Conservation (phyloP, 345 rosid genomes). For the Alliaria petiolata region DNA sequence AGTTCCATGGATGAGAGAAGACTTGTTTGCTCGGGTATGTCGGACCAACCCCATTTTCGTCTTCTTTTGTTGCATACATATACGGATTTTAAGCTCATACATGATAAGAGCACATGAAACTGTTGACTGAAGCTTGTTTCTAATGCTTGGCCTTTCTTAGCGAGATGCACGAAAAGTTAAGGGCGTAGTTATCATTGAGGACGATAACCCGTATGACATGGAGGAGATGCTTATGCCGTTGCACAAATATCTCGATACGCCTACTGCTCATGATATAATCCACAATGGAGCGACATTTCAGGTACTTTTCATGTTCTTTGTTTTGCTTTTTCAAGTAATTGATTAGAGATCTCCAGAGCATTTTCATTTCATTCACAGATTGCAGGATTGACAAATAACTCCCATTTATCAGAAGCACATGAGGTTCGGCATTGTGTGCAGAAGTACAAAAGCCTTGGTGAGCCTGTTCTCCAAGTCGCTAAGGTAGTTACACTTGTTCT, state of each 20-base stretch:
- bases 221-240: conserved; percentile 83
- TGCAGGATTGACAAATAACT: conserved; percentile 95
- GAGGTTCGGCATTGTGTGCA: conserved; percentile 86
- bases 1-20: conserved; percentile 99
- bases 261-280: conserved; percentile 70
- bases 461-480: conserved; percentile 74
- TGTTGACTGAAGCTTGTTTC: conserved; percentile 9
- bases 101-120: background rate
- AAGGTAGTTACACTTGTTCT: conserved; percentile 52
- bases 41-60: background rate
- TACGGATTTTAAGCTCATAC: background rate
- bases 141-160: conserved; percentile 37
- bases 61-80: conserved; percentile 1
- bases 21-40: conserved; percentile 84
- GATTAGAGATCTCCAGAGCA: conserved; percentile 26
- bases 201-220: conserved; percentile 68
- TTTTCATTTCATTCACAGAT: conserved; percentile 51
- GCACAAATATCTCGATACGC: conserved; percentile 61
- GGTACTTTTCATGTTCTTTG: conserved; percentile 41
- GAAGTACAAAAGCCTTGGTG: conserved; percentile 67
- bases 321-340: background rate
- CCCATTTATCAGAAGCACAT: conserved; percentile 64
- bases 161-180: conserved; percentile 60
- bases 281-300: conserved; percentile 97
- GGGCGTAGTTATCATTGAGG: conserved; percentile 38